Percentiles rank a stretch among this genome's conserved stretches.
These are phyloP conservation scores for Bombardia bombarda DNA, from an alignment of 495 filamentous ascomycete species.

Conservation along the genomic window DNA sequence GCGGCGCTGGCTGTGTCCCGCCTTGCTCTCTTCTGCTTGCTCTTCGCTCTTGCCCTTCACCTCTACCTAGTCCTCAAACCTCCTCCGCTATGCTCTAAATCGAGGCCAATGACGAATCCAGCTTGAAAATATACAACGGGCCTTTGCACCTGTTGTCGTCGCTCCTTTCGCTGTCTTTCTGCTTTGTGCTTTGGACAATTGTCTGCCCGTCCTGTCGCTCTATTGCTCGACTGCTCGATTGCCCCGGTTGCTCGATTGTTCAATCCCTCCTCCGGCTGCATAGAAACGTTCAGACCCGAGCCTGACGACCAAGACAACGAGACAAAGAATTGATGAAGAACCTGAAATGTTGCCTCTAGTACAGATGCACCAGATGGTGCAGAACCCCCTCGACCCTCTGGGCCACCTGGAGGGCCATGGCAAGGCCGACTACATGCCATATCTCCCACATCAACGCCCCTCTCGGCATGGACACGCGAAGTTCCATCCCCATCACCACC, in stretches of 20 bases:
- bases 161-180: slow-evolving; percentile 7
- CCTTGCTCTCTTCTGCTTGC: slow-evolving; percentile 8
- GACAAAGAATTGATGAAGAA: slow-evolving; percentile 12
- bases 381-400: slow-evolving; percentile 27
- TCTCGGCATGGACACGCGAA: too few species aligned
- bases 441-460: slow-evolving; percentile 16
- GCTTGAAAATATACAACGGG: slow-evolving; percentile 3
- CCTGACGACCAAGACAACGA: too few species aligned
- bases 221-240: background rate
- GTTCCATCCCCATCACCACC: too few species aligned
- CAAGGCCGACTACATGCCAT: slow-evolving; percentile 22
- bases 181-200: slow-evolving; percentile 31
- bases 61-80: too few species aligned
- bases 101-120: slow-evolving; percentile 28
- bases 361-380: slow-evolving; percentile 44
- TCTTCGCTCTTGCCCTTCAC: too few species aligned
- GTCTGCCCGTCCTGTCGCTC: slow-evolving; percentile 14
- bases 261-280: too few species aligned
- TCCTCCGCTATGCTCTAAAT: slow-evolving; percentile 29
- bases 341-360: slow-evolving; percentile 36
- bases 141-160: slow-evolving; percentile 2
- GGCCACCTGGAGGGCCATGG: slow-evolving; percentile 21
- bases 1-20: slow-evolving; percentile 12
- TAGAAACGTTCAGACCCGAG: too few species aligned
- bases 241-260: slow-evolving; percentile 10